phyloP scores from a whole-genome alignment of 2,329 filamentous ascomycete genomes.

The Atkinsonella hypoxylon region DNA sequence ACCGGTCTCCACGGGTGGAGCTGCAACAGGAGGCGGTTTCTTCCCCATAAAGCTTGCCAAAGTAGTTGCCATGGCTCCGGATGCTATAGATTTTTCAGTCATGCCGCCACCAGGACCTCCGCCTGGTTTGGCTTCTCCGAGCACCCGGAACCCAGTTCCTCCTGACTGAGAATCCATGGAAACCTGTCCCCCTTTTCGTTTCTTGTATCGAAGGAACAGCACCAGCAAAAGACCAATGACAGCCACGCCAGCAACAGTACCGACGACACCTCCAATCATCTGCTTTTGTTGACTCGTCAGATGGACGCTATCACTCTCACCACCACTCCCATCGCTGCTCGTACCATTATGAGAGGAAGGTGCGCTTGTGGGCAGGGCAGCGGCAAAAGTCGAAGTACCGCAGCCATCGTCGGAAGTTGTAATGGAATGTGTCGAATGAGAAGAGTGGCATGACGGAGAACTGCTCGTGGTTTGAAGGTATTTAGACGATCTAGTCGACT shows the following conservation, averaged over 20 bases:
- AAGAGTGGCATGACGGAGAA: neutral
- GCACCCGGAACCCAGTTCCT: constrained; percentile 8
- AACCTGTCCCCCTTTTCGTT: constrained; percentile 31
- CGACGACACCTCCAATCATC: constrained; percentile 45
- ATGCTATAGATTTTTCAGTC: constrained; percentile 30
- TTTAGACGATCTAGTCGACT: neutral
- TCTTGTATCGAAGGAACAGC: constrained; percentile 44
- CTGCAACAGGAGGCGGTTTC: constrained; percentile 15
- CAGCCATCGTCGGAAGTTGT: neutral
- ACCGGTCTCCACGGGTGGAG: constrained; percentile 21
- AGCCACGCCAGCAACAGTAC: constrained; percentile 45
- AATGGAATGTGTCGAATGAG: neutral
- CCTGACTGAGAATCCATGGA: constrained; percentile 28
- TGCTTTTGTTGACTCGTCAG: constrained; percentile 23
- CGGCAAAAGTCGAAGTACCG: neutral
- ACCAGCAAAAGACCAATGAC: constrained; percentile 42
- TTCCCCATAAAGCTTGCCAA: constrained; percentile 35
- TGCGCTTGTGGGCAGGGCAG: neutral
- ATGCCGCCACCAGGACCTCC: constrained; percentile 24
- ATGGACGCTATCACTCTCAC: constrained; percentile 8
- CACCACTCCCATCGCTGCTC: neutral
- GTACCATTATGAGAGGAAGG: neutral
- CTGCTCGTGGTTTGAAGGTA: neutral
- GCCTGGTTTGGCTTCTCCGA: constrained; percentile 10
- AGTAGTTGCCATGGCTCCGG: constrained; percentile 32